phyloP scores from a whole-genome alignment of 1,284 basidiomycete species.

The Spongispora temasekensis region DNA sequence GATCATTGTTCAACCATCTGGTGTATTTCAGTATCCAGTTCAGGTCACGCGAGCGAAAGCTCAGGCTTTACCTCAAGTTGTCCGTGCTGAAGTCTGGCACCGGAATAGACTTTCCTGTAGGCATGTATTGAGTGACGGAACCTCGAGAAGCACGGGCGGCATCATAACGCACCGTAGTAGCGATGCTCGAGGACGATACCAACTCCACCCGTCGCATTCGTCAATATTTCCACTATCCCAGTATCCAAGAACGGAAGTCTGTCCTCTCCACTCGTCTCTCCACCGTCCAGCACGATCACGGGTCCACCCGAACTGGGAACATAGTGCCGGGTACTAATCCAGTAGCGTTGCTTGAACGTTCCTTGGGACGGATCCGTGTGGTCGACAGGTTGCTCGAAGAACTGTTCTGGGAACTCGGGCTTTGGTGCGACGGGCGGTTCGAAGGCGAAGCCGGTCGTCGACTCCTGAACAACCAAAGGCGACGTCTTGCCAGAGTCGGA shows the following conservation, averaged over 20 bases:
- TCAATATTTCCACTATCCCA: constrained; percentile 85
- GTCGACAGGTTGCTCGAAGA: constrained; percentile 85
- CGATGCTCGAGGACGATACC: constrained; percentile 92
- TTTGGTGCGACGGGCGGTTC: background rate
- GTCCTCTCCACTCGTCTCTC: constrained; percentile 79
- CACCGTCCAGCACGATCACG: constrained; percentile 81
- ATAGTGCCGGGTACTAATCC: constrained; percentile 88
- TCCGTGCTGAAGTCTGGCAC: constrained; percentile 81
- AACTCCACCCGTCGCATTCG: constrained; percentile 80
- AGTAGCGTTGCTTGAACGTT: constrained; percentile 79
- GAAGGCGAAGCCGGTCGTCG: constrained; percentile 2
- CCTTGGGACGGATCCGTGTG: constrained; percentile 61
- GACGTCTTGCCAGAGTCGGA: constrained; percentile 5
- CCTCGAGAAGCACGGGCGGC: background rate
- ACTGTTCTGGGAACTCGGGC: constrained; percentile 56
- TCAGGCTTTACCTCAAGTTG: constrained; percentile 56
- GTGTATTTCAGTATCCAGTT: constrained; percentile 11
- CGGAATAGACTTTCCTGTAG: constrained; percentile 81
- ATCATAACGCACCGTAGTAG: constrained; percentile 65
- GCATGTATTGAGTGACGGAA: constrained; percentile 7
- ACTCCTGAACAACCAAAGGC: constrained; percentile 27
- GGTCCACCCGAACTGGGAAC: constrained; percentile 69
- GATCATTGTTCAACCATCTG: constrained; percentile 86
- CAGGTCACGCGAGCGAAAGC: too few species aligned
- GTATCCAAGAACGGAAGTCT: constrained; percentile 74